A percentile compares a stretch with the other conserved stretches of the same genome.
phyloP scores from a whole-genome alignment of 2,329 filamentous ascomycete genomes.

The Microcera coccophila region DNA sequence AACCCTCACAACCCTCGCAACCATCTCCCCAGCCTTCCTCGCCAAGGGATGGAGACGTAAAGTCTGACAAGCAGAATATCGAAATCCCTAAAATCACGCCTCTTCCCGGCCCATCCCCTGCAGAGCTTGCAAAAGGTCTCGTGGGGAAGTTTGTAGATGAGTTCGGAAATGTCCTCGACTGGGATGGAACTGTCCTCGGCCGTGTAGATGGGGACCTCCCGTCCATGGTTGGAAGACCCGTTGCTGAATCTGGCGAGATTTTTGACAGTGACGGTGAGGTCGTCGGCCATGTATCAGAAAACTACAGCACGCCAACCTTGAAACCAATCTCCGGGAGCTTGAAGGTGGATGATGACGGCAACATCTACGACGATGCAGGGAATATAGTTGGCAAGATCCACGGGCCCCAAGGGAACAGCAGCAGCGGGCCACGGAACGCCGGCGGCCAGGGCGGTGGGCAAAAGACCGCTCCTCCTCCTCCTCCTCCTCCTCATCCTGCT shows the following conservation, averaged over 20 bases:
- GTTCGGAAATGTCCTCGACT: constrained; percentile 51
- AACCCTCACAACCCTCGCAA: not conserved
- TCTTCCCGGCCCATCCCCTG: constrained; percentile 34
- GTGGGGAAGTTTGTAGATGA: constrained; percentile 49
- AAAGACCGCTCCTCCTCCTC: not conserved
- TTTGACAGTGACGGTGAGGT: constrained; percentile 79
- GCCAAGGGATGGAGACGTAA: not conserved
- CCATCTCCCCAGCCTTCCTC: not conserved
- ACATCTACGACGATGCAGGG: constrained; percentile 55
- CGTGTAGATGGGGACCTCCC: constrained; percentile 52
- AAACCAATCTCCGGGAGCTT: constrained; percentile 50
- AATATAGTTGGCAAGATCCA: constrained; percentile 60
- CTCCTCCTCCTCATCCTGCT: constrained; percentile 29
- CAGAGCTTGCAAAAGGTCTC: constrained; percentile 38
- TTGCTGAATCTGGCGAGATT: constrained; percentile 45
- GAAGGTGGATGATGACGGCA: constrained; percentile 54
- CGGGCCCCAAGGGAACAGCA: constrained; percentile 29
- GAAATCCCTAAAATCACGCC: constrained; percentile 40
- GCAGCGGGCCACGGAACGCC: constrained; percentile 2
- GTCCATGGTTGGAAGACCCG: constrained; percentile 49
- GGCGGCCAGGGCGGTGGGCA: constrained; percentile 1
- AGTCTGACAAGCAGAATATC: constrained; percentile 19
- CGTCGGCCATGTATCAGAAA: constrained; percentile 67
- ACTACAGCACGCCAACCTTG: constrained; percentile 49
- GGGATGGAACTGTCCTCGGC: constrained; percentile 48